A percentile compares a stretch with the other conserved stretches of the same genome.
These are phyloP conservation scores for Clitoria ternatea DNA, from an alignment of 306 rosid species.

Conservation along the genomic window DNA sequence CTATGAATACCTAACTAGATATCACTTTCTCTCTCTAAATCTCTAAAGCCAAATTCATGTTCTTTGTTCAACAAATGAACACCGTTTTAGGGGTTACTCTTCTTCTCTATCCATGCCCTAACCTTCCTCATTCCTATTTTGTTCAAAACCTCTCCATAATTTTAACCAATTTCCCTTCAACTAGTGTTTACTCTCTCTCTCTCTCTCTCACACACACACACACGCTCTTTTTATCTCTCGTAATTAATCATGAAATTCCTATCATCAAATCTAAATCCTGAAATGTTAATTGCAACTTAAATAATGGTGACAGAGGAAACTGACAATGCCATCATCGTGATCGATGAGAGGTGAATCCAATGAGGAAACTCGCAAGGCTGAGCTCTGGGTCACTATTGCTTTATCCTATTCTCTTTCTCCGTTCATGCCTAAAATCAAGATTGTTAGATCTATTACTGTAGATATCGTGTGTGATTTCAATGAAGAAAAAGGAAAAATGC, in stretches of 20 bases:
- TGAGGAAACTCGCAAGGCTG: slow-evolving; percentile 50
- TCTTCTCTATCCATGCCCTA: neutral
- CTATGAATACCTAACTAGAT: too few species aligned
- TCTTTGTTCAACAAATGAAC: too few species aligned
- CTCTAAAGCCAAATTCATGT: too few species aligned
- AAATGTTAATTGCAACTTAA: neutral
- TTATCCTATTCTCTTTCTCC: slow-evolving; percentile 86
- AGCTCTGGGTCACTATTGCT: slow-evolving; percentile 88
- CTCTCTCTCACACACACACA: neutral
- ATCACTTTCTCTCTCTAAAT: too few species aligned
- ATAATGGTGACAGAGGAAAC: slow-evolving; percentile 53
- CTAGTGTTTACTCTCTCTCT: slow-evolving; percentile 17
- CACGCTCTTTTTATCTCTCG: neutral
- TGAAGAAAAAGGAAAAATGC: slow-evolving; percentile 64
- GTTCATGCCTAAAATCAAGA: slow-evolving; percentile 86
- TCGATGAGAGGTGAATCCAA: slow-evolving; percentile 66
- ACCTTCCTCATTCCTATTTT: neutral
- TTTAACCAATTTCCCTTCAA: neutral
- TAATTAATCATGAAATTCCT: neutral
- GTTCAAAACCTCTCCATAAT: neutral
- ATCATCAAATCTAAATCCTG: too few species aligned
- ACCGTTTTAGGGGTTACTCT: too few species aligned
- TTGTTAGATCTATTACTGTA: slow-evolving; percentile 62
- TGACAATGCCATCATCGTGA: slow-evolving; percentile 18
- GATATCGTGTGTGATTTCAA: slow-evolving; percentile 77